phyloP scores from a whole-genome alignment of 805 yeast species.

The Kluyveromyces lactis region DNA sequence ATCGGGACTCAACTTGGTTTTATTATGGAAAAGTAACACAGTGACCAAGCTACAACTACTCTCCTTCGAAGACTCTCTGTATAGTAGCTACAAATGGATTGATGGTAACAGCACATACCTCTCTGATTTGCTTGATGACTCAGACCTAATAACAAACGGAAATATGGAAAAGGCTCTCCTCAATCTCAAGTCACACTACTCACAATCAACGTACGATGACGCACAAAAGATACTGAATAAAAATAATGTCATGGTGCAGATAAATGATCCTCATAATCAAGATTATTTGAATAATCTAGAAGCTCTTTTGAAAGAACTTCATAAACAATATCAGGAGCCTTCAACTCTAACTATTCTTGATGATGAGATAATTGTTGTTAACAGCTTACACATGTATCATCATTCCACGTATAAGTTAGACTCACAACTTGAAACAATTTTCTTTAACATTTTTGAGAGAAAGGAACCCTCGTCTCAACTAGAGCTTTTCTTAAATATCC shows the following conservation, averaged over 20 bases:
- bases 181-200: slow-evolving; percentile 40
- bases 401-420: slow-evolving; percentile 24
- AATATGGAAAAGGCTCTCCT: slow-evolving; percentile 40
- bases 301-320: slow-evolving; percentile 63
- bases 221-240: slow-evolving; percentile 31
- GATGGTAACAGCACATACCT: slow-evolving; percentile 21
- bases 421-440: slow-evolving; percentile 23
- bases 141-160: slow-evolving; percentile 39
- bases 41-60: slow-evolving; percentile 38
- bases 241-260: slow-evolving; percentile 15
- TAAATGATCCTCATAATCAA: slow-evolving; percentile 26
- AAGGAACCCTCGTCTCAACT: slow-evolving; percentile 20
- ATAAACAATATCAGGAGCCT: slow-evolving; percentile 51
- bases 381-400: slow-evolving; percentile 25
- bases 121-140: slow-evolving; percentile 31
- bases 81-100: slow-evolving; percentile 19
- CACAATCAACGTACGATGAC: slow-evolving; percentile 41
- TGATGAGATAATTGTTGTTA: slow-evolving; percentile 23
- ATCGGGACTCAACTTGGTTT: slow-evolving; percentile 29
- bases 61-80: slow-evolving; percentile 21
- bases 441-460: slow-evolving; percentile 16
- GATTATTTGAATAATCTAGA: slow-evolving; percentile 64
- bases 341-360: slow-evolving; percentile 40
- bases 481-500: slow-evolving; percentile 25
- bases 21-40: slow-evolving; percentile 59